A percentile compares a stretch with the other conserved stretches of the same genome.
Conservation (phyloP, 768 basidiomycete species). For the Boletus subcaerulescens region DNA sequence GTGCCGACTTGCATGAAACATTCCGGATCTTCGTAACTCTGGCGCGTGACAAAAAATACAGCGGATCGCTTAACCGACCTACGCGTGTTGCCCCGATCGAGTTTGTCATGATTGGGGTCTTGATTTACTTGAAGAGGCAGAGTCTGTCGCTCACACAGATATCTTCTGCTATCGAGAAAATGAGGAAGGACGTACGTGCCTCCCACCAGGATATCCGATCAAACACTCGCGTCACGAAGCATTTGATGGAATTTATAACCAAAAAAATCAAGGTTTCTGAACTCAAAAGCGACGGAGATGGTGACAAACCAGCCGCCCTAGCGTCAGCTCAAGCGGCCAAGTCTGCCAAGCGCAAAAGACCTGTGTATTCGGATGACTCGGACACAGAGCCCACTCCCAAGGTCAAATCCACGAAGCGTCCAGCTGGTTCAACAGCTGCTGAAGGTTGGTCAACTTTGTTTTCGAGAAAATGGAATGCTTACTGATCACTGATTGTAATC, state of each 20-base stretch:
- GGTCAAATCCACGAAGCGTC: slow-evolving; percentile 9
- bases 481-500: not conserved
- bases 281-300: slow-evolving; percentile 31
- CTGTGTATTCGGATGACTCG: slow-evolving; percentile 21
- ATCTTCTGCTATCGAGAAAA: slow-evolving; percentile 39
- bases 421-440: not conserved
- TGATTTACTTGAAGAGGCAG: slow-evolving; percentile 38
- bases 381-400: slow-evolving; percentile 19
- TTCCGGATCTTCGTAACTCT: slow-evolving; percentile 35
- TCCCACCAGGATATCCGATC: slow-evolving; percentile 40
- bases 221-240: slow-evolving; percentile 36
- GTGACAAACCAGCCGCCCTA: slow-evolving; percentile 26
- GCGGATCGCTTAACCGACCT: slow-evolving; percentile 32
- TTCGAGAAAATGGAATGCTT: not conserved
- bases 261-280: slow-evolving; percentile 33
- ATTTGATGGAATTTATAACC: slow-evolving; percentile 32
- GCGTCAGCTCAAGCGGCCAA: slow-evolving; percentile 11
- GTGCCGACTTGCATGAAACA: slow-evolving; percentile 30
- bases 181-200: slow-evolving; percentile 38
- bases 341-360: slow-evolving; percentile 28
- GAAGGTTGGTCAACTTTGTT: slow-evolving; percentile 15
- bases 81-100: slow-evolving; percentile 42
- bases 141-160: slow-evolving; percentile 39
- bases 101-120: slow-evolving; percentile 42
- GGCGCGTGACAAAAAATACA: slow-evolving; percentile 32